Base-by-base conservation (phyloP, 192 early-diverging fungal genomes). In the Rhizophagus clarus region DNA sequence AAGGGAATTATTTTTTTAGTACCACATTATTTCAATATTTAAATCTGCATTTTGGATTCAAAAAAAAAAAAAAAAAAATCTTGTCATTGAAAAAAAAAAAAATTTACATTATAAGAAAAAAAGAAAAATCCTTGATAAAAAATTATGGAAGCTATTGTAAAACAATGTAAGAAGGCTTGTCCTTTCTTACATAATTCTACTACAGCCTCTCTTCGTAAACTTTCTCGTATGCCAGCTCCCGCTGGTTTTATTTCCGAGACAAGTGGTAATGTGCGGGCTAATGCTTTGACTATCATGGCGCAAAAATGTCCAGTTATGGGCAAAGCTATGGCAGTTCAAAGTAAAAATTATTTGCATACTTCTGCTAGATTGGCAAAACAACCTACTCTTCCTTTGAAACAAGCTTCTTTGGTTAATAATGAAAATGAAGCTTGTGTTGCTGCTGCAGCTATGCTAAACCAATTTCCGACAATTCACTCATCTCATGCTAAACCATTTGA, bases 301-400 rank as follows among this genome's bases (percentile, higher is more conserved):
- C 83, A 90, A 78, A 83, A 88, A 79, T 96, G 95, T 82, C 95
- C 95, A 61, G 89, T 96, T 76, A 95, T 96, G 93, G 88, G 89
- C 74, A 89, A 88, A 79, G 95, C 95, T 40, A 83, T 96, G 60
- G 61, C 88, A 64, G 84, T 91, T 26, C 93, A 92, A 84, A 81
- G 81, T 72, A 77, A 81, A 63, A 32, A 32, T 79, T 83, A 61
- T 31, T 79, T 74, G 73, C 72, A 72, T 76, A 76, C 82, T 63
- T 83, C 85, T 49, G 77, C 82, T 84, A 86, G 83, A 79, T 75
- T 76, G 76, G 76, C 47, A 73, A 81, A 45, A 82, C 88, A 62
- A 63, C 80, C 61, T 66, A 82, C 66, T 76, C 79, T 63, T 29
- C 83, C 85, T 22, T 76, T 85, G 42, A 67, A 76, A 15, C 81